Base-by-base conservation (phyloP, 164 flowering plant genomes). In the Tetrastigma voinierianum region DNA sequence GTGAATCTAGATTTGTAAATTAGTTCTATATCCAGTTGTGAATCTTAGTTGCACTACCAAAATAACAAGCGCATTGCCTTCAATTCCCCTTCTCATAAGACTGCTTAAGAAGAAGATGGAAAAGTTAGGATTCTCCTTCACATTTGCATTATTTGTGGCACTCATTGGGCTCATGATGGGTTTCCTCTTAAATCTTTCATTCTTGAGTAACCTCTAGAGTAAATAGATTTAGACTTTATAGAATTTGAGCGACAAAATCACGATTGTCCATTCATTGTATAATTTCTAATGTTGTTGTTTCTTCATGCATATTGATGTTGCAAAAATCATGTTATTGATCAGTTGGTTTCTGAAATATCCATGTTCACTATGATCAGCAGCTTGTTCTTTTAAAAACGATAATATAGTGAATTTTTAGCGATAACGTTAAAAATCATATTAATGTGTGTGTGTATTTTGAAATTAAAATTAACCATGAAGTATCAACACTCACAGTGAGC, bases 131-230 rank as follows among this genome's bases (percentile, higher is more conserved):
- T 88, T 88, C 81, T 85, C 96, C 60, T 68, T 88, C 53, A 73
- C 40, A 49, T 88, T 88, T 72, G 87, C 94, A 23, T 77, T 79
- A 5, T 66, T 82, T 20, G 96, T 84, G 52, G 96, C 82, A 72
- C 87, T 54, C n/a, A 81, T 86, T 25, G 94, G 96, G 21, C 69
- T 88, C 58, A 67, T 87, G 79, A 72, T 81, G 49, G 96, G 96
- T 32, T 77, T 87, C 62, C 67, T 90, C 72, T 68, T n/a, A n/a
- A 90, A 82, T 68, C 80, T 90, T 59, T 65, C 58, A 18, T n/a
- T n/a, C 43, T 56, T 24, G n/a, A n/a, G n/a, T n/a, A n/a, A n/a
- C n/a, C n/a, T n/a, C n/a, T n/a, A n/a, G n/a, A n/a, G n/a, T n/a
- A n/a, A n/a, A n/a, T n/a, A n/a, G n/a, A n/a, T n/a, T n/a, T n/a